Evolutionary conservation across 1,284 basidiomycete species (phyloP).

Genomic region (Apiotrichum brassicae): DNA sequence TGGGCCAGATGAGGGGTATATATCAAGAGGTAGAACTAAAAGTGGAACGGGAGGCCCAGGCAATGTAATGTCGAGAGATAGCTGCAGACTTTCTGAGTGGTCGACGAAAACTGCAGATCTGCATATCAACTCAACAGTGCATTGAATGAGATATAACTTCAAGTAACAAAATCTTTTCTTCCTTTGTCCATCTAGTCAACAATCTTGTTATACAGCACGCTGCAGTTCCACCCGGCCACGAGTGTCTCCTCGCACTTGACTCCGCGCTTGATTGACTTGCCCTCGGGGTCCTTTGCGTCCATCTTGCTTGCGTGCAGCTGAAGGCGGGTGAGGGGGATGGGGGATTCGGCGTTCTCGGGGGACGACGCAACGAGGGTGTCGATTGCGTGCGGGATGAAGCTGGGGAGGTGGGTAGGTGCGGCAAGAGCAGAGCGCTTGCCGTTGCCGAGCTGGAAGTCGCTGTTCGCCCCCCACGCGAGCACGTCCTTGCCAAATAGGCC

Average conservation of each 20-base stretch:
- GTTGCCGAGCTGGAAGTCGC: constrained; percentile 74
- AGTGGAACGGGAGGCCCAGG: too few relatives aligned
- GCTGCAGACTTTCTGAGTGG: too few relatives aligned
- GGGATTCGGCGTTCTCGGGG: constrained; percentile 53
- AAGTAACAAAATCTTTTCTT: neutral
- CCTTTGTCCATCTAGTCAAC: constrained; percentile 25
- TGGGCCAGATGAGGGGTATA: too few relatives aligned
- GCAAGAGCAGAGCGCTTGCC: constrained; percentile 70
- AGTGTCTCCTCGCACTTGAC: constrained; percentile 65
- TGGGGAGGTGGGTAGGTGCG: constrained; percentile 56
- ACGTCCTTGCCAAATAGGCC: constrained; percentile 24
- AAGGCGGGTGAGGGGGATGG: constrained; percentile 48
- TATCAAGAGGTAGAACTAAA: too few relatives aligned
- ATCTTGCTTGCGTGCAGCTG: constrained; percentile 43
- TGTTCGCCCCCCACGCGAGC: constrained; percentile 41
- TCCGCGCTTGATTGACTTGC: constrained; percentile 59
- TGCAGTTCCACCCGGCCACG: constrained; percentile 54
- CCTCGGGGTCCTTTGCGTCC: constrained; percentile 60
- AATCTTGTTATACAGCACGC: constrained; percentile 69
- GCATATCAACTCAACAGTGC: too few relatives aligned
- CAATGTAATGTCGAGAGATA: too few relatives aligned
- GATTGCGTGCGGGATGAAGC: constrained; percentile 49
- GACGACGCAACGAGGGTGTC: constrained; percentile 45
- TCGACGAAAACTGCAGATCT: too few relatives aligned
- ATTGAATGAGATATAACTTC: too few relatives aligned